Conservation (phyloP, 192 early-diverging fungal species). For the Entomortierella chlamydospora region DNA sequence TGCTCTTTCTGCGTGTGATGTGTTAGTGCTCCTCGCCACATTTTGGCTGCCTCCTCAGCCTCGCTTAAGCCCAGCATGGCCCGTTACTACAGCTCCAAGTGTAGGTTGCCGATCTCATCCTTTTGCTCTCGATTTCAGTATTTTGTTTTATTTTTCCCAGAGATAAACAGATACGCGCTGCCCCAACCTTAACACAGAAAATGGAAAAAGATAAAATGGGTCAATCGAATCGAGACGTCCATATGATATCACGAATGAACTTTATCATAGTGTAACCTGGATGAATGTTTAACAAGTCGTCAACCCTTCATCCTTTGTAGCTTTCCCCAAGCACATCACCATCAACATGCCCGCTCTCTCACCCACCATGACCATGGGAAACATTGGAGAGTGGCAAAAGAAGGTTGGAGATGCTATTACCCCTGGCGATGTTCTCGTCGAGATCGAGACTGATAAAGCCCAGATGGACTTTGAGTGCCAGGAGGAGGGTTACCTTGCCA, state of each 20-base stretch:
- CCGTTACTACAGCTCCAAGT: conserved; percentile 65
- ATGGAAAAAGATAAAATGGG: neutral
- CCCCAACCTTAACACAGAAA: conserved; percentile 28
- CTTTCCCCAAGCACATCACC: conserved; percentile 82
- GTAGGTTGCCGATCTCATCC: conserved; percentile 41
- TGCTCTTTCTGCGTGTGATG: too few relatives aligned
- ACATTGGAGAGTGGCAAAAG: conserved; percentile 94
- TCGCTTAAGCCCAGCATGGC: conserved; percentile 52
- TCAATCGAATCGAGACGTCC: too few relatives aligned
- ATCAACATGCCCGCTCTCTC: conserved; percentile 98
- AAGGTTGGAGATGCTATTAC: conserved; percentile 90
- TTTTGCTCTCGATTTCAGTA: neutral
- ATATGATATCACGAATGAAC: neutral
- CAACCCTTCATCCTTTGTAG: conserved; percentile 39
- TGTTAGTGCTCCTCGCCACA: conserved; percentile 50
- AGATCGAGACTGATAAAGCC: conserved; percentile 99
- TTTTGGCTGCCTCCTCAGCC: conserved; percentile 55
- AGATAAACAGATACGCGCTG: conserved; percentile 12
- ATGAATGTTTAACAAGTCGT: neutral
- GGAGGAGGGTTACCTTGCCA: conserved; percentile 96
- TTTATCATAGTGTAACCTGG: conserved; percentile 1
- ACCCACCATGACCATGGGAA: conserved; percentile 98
- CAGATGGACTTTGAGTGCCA: conserved; percentile 99
- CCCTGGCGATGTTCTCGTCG: conserved; percentile 93
- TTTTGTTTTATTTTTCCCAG: neutral